A percentile compares a stretch with the other conserved stretches of the same genome.
Evolutionary conservation across 2,329 filamentous ascomycete species (phyloP).

Genomic region (Cylindrodendrum hubeiense): DNA sequence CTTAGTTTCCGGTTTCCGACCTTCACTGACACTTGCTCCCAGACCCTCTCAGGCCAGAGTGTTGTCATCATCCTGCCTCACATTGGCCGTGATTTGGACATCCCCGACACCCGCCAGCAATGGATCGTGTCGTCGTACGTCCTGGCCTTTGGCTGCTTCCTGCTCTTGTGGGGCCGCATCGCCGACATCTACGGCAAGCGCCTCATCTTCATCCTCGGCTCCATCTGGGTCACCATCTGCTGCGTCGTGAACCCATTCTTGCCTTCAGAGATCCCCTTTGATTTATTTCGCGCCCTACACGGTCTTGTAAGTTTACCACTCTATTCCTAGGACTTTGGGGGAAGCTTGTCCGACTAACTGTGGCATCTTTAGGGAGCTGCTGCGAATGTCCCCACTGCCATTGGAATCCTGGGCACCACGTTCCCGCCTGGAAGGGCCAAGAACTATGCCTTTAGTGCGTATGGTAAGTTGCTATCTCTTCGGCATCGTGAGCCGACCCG

Average conservation of each 20-base stretch:
- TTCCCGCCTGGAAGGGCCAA: constrained; percentile 77
- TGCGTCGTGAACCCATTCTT: constrained; percentile 73
- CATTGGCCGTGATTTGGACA: constrained; percentile 67
- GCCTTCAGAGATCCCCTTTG: constrained; percentile 75
- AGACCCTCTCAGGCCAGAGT: constrained; percentile 46
- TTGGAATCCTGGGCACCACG: constrained; percentile 76
- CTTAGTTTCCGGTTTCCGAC: neutral
- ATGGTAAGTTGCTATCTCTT: constrained; percentile 54
- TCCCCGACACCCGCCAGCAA: constrained; percentile 70
- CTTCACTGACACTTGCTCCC: neutral
- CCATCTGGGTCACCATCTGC: constrained; percentile 71
- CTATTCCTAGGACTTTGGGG: no score
- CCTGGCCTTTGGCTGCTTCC: constrained; percentile 75
- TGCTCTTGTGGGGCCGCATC: constrained; percentile 75
- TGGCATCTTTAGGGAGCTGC: constrained; percentile 65
- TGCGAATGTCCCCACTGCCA: constrained; percentile 77
- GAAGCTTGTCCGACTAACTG: neutral
- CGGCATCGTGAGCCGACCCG: neutral
- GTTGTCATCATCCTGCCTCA: constrained; percentile 61
- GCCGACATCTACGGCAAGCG: constrained; percentile 77
- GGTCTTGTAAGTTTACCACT: constrained; percentile 59
- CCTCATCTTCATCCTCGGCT: constrained; percentile 73
- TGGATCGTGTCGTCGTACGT: constrained; percentile 77
- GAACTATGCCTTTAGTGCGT: constrained; percentile 77
- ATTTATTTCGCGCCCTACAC: constrained; percentile 75